Evolutionary conservation across 2,329 filamentous ascomycete species (phyloP).

Genomic region (Pseudogymnoascus sp.): DNA sequence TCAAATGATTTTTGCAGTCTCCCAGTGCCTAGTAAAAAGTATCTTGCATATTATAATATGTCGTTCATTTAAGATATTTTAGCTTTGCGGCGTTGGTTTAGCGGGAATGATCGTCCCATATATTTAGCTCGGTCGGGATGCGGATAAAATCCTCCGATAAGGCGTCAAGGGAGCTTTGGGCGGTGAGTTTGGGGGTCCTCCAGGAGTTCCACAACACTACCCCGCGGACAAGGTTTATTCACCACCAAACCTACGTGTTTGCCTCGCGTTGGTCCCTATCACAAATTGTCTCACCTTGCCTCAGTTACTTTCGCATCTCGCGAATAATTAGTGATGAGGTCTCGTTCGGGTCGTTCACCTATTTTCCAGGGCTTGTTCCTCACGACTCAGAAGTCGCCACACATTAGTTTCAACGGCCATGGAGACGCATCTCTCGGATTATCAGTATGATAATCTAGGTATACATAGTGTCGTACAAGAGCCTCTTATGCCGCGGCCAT

Average conservation of each 20-base stretch:
- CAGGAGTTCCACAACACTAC: not conserved
- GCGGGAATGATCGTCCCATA: constrained; percentile 7
- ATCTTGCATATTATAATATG: not conserved
- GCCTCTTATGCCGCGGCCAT: constrained; percentile 23
- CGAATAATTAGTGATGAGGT: constrained; percentile 7
- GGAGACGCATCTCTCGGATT: not conserved
- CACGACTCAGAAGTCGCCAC: constrained; percentile 2
- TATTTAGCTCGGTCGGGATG: not conserved
- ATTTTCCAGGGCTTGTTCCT: constrained; percentile 2
- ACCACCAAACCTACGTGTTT: constrained; percentile 3
- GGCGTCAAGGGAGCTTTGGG: not conserved
- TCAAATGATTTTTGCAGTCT: not conserved
- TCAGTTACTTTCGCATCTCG: not conserved
- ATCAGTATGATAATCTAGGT: not conserved
- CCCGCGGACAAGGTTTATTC: constrained; percentile 1
- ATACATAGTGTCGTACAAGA: not conserved
- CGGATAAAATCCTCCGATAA: constrained; percentile 2
- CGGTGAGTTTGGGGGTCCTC: not conserved
- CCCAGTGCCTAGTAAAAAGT: not conserved
- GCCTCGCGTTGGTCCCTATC: not conserved
- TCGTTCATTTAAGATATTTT: constrained; percentile 8
- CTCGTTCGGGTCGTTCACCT: not conserved
- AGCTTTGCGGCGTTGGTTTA: not conserved
- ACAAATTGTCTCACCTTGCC: not conserved
- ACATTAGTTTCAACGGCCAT: not conserved